Percentiles rank a stretch among this genome's conserved stretches.
Evolutionary conservation across 208 protist genomes (phyloP).

Genomic region (Crithidia sp.): DNA sequence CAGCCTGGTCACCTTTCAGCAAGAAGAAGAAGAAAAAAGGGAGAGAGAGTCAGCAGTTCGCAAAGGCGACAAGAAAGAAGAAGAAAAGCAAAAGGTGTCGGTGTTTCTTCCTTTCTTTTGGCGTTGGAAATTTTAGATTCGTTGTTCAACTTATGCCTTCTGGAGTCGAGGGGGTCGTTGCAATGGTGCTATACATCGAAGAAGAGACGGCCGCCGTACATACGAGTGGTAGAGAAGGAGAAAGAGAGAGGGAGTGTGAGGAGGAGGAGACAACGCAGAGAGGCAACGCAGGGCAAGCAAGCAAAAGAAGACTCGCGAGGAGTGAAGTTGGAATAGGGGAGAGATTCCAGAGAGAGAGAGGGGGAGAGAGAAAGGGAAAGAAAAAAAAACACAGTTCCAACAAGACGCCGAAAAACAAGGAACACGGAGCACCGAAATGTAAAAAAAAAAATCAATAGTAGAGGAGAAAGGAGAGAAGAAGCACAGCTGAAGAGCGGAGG

Average conservation of each 20-base stretch:
- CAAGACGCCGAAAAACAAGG: background rate
- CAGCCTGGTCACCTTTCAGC: too few species aligned
- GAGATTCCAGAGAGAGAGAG: too few species aligned
- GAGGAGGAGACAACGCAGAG: background rate
- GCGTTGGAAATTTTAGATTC: background rate
- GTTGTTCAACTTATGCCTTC: background rate
- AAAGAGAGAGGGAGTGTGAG: background rate
- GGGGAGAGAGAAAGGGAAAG: background rate
- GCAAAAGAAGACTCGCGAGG: background rate
- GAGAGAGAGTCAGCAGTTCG: background rate
- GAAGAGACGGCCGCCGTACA: background rate
- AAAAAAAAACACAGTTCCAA: background rate
- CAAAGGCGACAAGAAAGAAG: background rate
- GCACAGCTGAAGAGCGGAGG: too few species aligned
- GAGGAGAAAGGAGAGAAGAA: too few species aligned
- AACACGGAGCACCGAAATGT: background rate
- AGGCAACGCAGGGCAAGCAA: background rate
- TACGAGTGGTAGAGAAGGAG: background rate
- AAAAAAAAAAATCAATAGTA: slow-evolving; percentile 2
- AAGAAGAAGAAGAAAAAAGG: background rate
- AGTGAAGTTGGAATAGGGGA: too few species aligned
- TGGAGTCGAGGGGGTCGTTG: too few species aligned
- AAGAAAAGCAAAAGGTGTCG: background rate
- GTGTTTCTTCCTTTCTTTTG: background rate
- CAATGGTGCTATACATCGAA: background rate